A percentile compares a stretch with the other conserved stretches of the same genome.
Evolutionary conservation across 1,284 basidiomycete genomes (phyloP).

Genomic region (Cutaneotrichosporon sp.): DNA sequence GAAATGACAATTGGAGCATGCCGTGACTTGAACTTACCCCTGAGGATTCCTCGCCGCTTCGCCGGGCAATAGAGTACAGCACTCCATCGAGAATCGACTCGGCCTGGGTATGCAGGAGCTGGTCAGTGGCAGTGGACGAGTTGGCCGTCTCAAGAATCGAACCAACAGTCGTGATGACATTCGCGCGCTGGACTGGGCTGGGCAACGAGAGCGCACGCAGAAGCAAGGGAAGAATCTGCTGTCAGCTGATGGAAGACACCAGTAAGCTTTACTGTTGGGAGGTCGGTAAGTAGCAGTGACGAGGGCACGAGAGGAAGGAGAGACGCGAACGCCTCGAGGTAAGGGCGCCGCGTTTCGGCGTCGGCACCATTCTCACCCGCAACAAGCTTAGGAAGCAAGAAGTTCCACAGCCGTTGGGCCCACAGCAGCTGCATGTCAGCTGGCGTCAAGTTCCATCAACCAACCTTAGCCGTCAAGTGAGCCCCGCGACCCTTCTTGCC

Average conservation of each 20-base stretch:
- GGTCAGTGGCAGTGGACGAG: constrained; percentile 44
- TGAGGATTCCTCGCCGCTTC: constrained; percentile 35
- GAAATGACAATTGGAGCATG: not conserved
- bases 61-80: constrained; percentile 59
- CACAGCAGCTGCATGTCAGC: constrained; percentile 66
- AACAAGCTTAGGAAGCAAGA: constrained; percentile 72
- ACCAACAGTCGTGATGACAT: constrained; percentile 77
- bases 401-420: constrained; percentile 77
- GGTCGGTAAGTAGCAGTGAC: constrained; percentile 65
- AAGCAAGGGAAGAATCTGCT: constrained; percentile 80
- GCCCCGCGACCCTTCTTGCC: constrained; percentile 59
- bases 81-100: constrained; percentile 68
- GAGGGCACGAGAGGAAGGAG: constrained; percentile 79
- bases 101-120: constrained; percentile 66
- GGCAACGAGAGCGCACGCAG: constrained; percentile 78
- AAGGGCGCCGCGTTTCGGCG: constrained; percentile 57
- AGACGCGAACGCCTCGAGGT: constrained; percentile 79
- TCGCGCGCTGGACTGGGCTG: constrained; percentile 68
- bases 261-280: constrained; percentile 62
- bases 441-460: constrained; percentile 18
- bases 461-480: constrained; percentile 69
- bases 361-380: constrained; percentile 56
- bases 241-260: not conserved
- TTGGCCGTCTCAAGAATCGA: constrained; percentile 67
- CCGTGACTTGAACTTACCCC: constrained; percentile 28